A percentile compares a stretch with the other conserved stretches of the same genome.
Evolutionary conservation across 2,329 filamentous ascomycete species (phyloP).

Genomic region (Fusarium scirpi): DNA sequence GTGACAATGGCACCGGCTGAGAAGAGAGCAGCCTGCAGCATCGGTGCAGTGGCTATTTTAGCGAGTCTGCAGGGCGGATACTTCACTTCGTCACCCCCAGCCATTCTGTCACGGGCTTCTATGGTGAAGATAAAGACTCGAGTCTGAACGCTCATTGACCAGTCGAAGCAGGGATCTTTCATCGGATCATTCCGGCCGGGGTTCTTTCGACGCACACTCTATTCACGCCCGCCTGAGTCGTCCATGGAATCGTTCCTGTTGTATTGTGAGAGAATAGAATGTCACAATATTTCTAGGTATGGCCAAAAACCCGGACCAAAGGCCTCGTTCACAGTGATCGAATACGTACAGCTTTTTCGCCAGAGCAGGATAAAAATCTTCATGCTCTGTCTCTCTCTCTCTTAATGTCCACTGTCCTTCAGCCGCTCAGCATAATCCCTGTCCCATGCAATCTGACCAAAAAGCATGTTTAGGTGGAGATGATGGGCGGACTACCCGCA

Average conservation of each 20-base stretch:
- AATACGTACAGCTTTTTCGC: conserved; percentile 7
- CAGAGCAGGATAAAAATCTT: conserved; percentile 25
- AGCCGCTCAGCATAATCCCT: conserved; percentile 40
- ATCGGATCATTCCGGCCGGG: conserved; percentile 17
- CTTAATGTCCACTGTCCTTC: conserved; percentile 33
- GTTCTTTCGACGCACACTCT: background rate
- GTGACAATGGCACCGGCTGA: conserved; percentile 43
- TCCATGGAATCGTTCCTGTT: background rate
- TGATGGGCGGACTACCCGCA: conserved; percentile 1
- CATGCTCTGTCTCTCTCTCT: conserved; percentile 16
- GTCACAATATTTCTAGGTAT: background rate
- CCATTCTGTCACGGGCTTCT: background rate
- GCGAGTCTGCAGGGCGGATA: conserved; percentile 3
- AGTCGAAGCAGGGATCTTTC: conserved; percentile 13
- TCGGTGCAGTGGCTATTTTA: conserved; percentile 24
- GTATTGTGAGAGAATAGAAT: background rate
- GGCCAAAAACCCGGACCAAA: background rate
- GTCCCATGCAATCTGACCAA: conserved; percentile 34
- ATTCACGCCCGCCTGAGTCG: background rate
- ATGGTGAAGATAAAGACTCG: background rate
- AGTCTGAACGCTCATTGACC: conserved; percentile 1
- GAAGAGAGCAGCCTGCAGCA: conserved; percentile 38
- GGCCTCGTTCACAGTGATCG: conserved; percentile 10
- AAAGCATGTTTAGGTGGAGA: conserved; percentile 31
- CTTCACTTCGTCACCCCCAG: background rate